Evolutionary conservation across 345 rosid genomes (phyloP), one percentile per base, ranked within the genome.

Genomic region (Pelargonium nanum): DNA sequence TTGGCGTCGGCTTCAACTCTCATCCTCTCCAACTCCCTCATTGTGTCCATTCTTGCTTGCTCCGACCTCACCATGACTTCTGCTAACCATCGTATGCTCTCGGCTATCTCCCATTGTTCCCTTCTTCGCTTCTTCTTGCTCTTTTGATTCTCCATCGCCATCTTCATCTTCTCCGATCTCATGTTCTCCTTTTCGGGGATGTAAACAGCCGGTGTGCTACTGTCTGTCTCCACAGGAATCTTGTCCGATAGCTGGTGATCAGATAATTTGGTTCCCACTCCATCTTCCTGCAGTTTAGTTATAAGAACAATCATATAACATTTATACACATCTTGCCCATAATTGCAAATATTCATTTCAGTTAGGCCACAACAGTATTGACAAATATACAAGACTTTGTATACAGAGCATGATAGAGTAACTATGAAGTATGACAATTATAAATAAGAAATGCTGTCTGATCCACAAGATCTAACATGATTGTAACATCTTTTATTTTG

Each of bases 21-120:
- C 96, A 92, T 87, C 53, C 68, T 92, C 76, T 92, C 96, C 1
- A 92, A 64, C 67, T 92, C 96, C 63, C 72, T 85, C 89, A 89
- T 82, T 1, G 93, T 89, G 53, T 92, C 91, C 88, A 89, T 82
- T 69, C 90, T 92, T 52, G 88, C 76, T 75, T 86, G 80, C 65
- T 92, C 98, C 2, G 98, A 75, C 64, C 90, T 89, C 64, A 87
- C 77, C 69, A 92, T 79, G 20, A 78, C 96, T 23, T 92, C 89
- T 0, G 93, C 96, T 16, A 92, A 68, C 93, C 91, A 87, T 64
- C 88, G 54, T 21, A 92, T 84, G 81, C 96, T 89, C 45, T 85
- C 93, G 0, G 84, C 85, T 44, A 89, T 78, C 71, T 82, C 95
- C 78, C 76, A 65, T 30, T 80, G 80, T 40, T 86, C 86, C n/a